These are phyloP conservation scores for Immersiella caudata DNA, from an alignment of 495 filamentous ascomycete genomes.

Conservation along the genomic window DNA sequence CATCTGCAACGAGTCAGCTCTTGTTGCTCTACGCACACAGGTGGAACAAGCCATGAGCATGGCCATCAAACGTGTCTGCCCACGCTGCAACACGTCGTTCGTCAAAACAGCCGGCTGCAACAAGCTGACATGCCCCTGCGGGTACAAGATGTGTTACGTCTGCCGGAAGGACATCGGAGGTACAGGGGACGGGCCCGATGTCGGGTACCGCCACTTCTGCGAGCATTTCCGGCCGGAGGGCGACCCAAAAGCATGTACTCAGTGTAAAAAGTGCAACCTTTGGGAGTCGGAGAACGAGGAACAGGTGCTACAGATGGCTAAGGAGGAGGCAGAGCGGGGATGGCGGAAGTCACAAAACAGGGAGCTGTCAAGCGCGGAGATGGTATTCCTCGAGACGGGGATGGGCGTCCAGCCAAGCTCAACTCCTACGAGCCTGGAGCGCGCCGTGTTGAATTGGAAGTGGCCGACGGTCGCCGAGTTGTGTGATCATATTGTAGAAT, in stretches of 20 bases:
- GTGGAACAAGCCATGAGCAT: slow-evolving; percentile 89
- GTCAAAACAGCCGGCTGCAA: slow-evolving; percentile 94
- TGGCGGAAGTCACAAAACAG: slow-evolving; percentile 73
- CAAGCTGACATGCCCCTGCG: slow-evolving; percentile 95
- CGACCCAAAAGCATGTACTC: slow-evolving; percentile 65
- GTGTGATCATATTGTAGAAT: neutral
- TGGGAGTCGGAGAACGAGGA: slow-evolving; percentile 89
- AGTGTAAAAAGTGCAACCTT: slow-evolving; percentile 87
- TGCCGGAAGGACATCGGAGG: slow-evolving; percentile 66
- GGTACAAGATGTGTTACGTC: slow-evolving; percentile 96
- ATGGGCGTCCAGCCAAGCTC: slow-evolving; percentile 28
- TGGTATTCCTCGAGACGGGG: slow-evolving; percentile 50
- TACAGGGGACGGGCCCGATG: slow-evolving; percentile 51
- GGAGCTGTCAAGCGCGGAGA: slow-evolving; percentile 51
- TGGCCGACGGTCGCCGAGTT: neutral
- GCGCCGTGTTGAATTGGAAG: slow-evolving; percentile 25
- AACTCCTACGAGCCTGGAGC: slow-evolving; percentile 31
- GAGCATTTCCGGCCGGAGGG: slow-evolving; percentile 86
- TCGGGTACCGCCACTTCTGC: slow-evolving; percentile 88
- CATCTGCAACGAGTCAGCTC: slow-evolving; percentile 80
- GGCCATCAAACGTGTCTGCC: slow-evolving; percentile 94
- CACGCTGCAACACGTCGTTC: slow-evolving; percentile 84
- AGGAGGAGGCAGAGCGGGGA: slow-evolving; percentile 74
- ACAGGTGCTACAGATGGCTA: slow-evolving; percentile 70
- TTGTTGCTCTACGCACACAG: slow-evolving; percentile 80